These are phyloP conservation scores for Xerocomus brunneocitrinus DNA, from an alignment of 768 basidiomycete species.

Conservation along the genomic window DNA sequence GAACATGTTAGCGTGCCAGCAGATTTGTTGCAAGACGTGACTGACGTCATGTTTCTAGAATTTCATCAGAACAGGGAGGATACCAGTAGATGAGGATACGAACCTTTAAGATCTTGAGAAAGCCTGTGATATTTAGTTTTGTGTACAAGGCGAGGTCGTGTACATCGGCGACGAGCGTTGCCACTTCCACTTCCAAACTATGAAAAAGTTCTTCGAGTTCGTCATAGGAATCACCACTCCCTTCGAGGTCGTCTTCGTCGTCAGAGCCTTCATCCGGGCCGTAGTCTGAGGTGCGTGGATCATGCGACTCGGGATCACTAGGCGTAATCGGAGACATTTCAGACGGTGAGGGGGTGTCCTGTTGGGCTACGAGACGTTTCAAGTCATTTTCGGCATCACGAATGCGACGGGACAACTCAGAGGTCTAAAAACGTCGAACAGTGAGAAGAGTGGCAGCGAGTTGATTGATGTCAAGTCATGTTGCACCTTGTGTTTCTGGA, in stretches of 20 bases:
- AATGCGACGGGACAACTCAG: conserved; percentile 79
- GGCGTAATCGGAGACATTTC: conserved; percentile 22
- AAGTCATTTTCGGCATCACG: conserved; percentile 79
- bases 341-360: conserved; percentile 28
- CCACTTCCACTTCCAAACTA: conserved; percentile 88
- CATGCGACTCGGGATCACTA: conserved; percentile 58
- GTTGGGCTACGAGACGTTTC: conserved; percentile 65
- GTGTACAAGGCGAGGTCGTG: conserved; percentile 91
- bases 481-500: conserved; percentile 82
- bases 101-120: conserved; percentile 97
- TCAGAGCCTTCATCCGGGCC: conserved; percentile 69
- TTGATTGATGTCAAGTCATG: background rate
- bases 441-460: conserved; percentile 1
- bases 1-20: conserved; percentile 7
- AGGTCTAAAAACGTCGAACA: conserved; percentile 44
- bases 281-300: conserved; percentile 38
- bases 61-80: conserved; percentile 5
- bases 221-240: conserved; percentile 55
- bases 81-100: conserved; percentile 8
- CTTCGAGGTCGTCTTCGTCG: conserved; percentile 44
- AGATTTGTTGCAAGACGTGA: background rate
- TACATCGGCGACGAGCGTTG: conserved; percentile 88
- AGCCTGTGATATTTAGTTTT: conserved; percentile 97
- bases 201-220: conserved; percentile 85
- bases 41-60: conserved; percentile 87